Evolutionary conservation across 1,284 basidiomycete genomes (phyloP).

Genomic region (Ceratorhiza oryzae-sativae): DNA sequence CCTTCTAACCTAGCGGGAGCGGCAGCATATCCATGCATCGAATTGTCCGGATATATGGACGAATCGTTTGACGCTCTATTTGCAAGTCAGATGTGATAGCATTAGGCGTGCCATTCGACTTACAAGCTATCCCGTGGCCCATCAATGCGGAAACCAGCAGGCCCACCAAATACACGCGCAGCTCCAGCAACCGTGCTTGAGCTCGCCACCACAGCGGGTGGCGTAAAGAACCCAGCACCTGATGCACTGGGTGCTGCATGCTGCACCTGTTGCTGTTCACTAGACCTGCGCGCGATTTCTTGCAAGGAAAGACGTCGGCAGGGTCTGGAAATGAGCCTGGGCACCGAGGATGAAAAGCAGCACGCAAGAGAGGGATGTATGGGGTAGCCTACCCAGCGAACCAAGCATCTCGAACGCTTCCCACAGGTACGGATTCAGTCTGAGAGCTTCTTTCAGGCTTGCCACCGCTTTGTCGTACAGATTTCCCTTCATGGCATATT

Average conservation of each 20-base stretch:
- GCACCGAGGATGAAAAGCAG: not conserved
- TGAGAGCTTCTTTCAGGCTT: slow-evolving; percentile 76
- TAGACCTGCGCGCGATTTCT: slow-evolving; percentile 43
- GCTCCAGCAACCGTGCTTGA: slow-evolving; percentile 29
- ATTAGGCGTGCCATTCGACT: not conserved
- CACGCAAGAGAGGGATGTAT: not conserved
- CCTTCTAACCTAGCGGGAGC: slow-evolving; percentile 19
- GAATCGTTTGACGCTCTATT: slow-evolving; percentile 22
- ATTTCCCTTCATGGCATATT: slow-evolving; percentile 75
- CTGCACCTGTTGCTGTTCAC: slow-evolving; percentile 46
- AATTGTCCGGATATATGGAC: slow-evolving; percentile 35
- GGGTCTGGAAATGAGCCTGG: slow-evolving; percentile 3
- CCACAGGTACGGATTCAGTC: slow-evolving; percentile 84
- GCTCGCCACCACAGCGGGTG: not conserved
- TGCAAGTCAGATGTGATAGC: not conserved
- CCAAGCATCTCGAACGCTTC: slow-evolving; percentile 93
- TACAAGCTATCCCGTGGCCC: slow-evolving; percentile 28
- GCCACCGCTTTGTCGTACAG: slow-evolving; percentile 71
- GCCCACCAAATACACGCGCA: slow-evolving; percentile 29
- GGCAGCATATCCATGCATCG: slow-evolving; percentile 31
- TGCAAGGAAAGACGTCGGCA: slow-evolving; percentile 42
- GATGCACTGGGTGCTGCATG: slow-evolving; percentile 40
- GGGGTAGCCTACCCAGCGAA: slow-evolving; percentile 66
- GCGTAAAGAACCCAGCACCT: slow-evolving; percentile 35
- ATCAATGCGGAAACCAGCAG: slow-evolving; percentile 13